These are phyloP conservation scores for Pleurostoma richardsiae DNA, from an alignment of 2,329 filamentous ascomycete species.

Conservation along the genomic window DNA sequence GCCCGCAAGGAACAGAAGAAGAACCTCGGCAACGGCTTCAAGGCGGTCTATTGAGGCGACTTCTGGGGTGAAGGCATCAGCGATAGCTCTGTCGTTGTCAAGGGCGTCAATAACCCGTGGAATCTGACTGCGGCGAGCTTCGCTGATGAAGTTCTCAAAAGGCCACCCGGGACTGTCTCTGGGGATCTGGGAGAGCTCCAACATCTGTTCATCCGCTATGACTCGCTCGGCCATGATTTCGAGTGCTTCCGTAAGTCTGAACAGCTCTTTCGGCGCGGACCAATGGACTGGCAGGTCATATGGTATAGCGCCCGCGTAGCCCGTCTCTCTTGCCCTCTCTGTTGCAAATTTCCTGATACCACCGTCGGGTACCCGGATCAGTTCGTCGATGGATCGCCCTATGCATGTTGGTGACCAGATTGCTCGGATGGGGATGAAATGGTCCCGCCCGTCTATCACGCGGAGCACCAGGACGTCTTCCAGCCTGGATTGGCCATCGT, in stretches of 20 bases:
- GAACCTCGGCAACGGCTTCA: slow-evolving; percentile 66
- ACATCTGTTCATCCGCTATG: slow-evolving; percentile 57
- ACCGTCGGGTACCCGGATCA: slow-evolving; percentile 79
- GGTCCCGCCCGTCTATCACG: slow-evolving; percentile 78
- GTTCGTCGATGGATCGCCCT: slow-evolving; percentile 79
- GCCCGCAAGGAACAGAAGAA: slow-evolving; percentile 69
- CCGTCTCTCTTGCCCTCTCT: slow-evolving; percentile 15
- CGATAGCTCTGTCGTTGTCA: slow-evolving; percentile 62
- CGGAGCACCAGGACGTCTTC: slow-evolving; percentile 88
- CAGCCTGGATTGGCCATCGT: slow-evolving; percentile 58
- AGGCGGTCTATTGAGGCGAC: slow-evolving; percentile 62
- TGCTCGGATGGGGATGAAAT: slow-evolving; percentile 80
- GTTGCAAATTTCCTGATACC: slow-evolving; percentile 57
- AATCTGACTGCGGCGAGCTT: slow-evolving; percentile 2
- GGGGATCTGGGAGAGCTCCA: slow-evolving; percentile 48
- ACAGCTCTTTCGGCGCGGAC: slow-evolving; percentile 83
- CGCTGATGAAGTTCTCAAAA: slow-evolving; percentile 29
- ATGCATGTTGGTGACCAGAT: slow-evolving; percentile 79
- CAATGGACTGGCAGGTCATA: slow-evolving; percentile 59
- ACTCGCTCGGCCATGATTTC: slow-evolving; percentile 51
- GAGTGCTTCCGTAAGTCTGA: slow-evolving; percentile 80
- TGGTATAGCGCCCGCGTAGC: slow-evolving; percentile 40
- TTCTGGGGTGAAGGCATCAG: slow-evolving; percentile 57
- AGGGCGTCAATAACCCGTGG: slow-evolving; percentile 56
- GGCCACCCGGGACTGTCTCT: slow-evolving; percentile 54